Evolutionary conservation across 2,329 filamentous ascomycete genomes (phyloP).

Genomic region (Fusarium sp.): DNA sequence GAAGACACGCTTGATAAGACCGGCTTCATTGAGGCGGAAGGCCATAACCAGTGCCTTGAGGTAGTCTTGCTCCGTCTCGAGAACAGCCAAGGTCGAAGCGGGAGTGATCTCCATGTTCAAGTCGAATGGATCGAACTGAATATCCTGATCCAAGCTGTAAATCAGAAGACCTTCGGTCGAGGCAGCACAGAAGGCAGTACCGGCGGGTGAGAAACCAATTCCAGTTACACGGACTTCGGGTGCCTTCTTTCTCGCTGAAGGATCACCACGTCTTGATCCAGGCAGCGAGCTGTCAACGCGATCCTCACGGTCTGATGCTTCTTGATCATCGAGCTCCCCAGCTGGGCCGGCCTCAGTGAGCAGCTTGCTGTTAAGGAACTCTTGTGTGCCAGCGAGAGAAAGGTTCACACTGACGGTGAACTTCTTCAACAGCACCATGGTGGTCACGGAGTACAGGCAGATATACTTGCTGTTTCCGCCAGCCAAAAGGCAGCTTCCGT

Average conservation of each 20-base stretch:
- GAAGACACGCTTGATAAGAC: conserved; percentile 87
- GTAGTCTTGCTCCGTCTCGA: conserved; percentile 79
- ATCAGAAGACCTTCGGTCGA: conserved; percentile 94
- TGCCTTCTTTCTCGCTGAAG: conserved; percentile 79
- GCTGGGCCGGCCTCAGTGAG: conserved; percentile 91
- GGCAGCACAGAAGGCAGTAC: conserved; percentile 91
- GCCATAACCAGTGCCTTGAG: conserved; percentile 96
- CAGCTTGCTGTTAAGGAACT: conserved; percentile 93
- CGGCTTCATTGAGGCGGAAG: conserved; percentile 91
- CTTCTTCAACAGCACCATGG: conserved; percentile 92
- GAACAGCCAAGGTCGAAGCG: conserved; percentile 78
- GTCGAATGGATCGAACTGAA: conserved; percentile 96
- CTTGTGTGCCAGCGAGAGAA: conserved; percentile 95
- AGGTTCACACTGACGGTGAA: conserved; percentile 96
- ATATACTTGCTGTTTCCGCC: conserved; percentile 99
- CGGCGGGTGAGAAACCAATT: conserved; percentile 89
- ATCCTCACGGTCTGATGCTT: conserved; percentile 90
- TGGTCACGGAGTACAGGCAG: conserved; percentile 94
- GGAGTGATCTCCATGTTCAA: conserved; percentile 95
- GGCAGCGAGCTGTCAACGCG: conserved; percentile 84
- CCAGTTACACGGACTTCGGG: conserved; percentile 88
- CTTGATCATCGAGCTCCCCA: conserved; percentile 87
- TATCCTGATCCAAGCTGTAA: conserved; percentile 87
- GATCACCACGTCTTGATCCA: conserved; percentile 87
- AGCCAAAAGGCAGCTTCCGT: conserved; percentile 90